Base-by-base conservation (phyloP, 805 yeast genomes). In the Zygosaccharomyces kombuchaensis region DNA sequence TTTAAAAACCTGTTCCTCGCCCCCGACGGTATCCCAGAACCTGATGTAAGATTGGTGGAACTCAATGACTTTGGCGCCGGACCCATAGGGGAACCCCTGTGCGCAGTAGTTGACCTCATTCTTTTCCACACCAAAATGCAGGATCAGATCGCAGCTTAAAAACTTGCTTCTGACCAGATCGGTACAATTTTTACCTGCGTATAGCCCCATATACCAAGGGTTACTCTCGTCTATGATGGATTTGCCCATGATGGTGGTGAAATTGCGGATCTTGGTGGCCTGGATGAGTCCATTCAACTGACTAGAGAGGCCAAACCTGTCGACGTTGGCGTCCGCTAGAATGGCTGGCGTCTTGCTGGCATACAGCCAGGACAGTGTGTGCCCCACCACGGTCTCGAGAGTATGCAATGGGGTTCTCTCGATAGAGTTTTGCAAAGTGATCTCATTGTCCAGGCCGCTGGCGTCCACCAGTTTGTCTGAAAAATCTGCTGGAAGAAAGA, bases 401-500 rank as follows among this genome's bases (percentile, higher is more conserved):
- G 40, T 36, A 2, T 45, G 45, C 2, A 29, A 5, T 8, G 46
- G 17, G 3, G 46, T 42, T 22, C 13, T 48, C 34, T 10, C 22
- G 19, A 58, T 44, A 16, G 51, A 51, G n/a, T 41, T 40, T 6
- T 43, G 36, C 25, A 55, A 25, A 17, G 37, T 37, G 35, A 60
- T 53, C 7, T 29, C 37, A 3, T 31, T 25, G 9, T 53, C 13
- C 26, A 62, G 47, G 40, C 59, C 58, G 22, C 29, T 44, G 10
- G 46, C 36, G 31, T 49, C 38, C 5, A 63, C 65, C 23, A 54
- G 30, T 49, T 48, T 54, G 34, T 80, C 78, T 8, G 80, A 77
- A 53, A 86, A 63, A 60, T 89, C 90, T 35, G 76, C 69, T 1
- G 97, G 96, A 38, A 90, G 63, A 60, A 79, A 87, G 40, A 89